phyloP scores from a whole-genome alignment of 805 yeast species.

The Metschnikowia henanensis region DNA sequence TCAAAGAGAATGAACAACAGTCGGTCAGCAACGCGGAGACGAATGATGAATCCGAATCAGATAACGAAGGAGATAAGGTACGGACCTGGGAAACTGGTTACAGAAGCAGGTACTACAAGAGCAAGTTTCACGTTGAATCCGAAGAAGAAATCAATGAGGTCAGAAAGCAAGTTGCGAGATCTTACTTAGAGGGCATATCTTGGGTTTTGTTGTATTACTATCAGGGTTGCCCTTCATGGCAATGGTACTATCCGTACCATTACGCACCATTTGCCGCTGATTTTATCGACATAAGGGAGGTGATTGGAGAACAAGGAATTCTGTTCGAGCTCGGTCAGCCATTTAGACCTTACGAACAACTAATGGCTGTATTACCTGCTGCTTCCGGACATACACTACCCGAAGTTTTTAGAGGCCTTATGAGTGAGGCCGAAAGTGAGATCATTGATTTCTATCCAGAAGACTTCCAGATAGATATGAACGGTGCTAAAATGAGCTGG shows the following conservation, averaged over 20 bases:
- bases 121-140: constrained; percentile 63
- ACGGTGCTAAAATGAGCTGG: constrained; percentile 94
- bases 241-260: constrained; percentile 96
- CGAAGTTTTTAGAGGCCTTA: constrained; percentile 72
- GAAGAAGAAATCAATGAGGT: constrained; percentile 54
- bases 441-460: constrained; percentile 91
- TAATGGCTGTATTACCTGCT: constrained; percentile 94
- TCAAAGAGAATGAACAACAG: neutral
- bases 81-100: constrained; percentile 88
- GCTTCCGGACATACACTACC: constrained; percentile 89
- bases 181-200: constrained; percentile 92
- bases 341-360: constrained; percentile 87
- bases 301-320: constrained; percentile 47
- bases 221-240: constrained; percentile 99
- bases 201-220: constrained; percentile 94
- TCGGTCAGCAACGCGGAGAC: constrained; percentile 29
- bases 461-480: constrained; percentile 88
- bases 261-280: constrained; percentile 98
- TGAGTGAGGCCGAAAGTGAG: constrained; percentile 77
- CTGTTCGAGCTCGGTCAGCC: constrained; percentile 71
- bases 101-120: constrained; percentile 72
- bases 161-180: constrained; percentile 59
- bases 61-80: constrained; percentile 44
- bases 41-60: constrained; percentile 10
- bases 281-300: constrained; percentile 53